These are phyloP conservation scores for Suhomyces kilbournensis DNA, from an alignment of 805 yeast genomes.

Conservation along the genomic window DNA sequence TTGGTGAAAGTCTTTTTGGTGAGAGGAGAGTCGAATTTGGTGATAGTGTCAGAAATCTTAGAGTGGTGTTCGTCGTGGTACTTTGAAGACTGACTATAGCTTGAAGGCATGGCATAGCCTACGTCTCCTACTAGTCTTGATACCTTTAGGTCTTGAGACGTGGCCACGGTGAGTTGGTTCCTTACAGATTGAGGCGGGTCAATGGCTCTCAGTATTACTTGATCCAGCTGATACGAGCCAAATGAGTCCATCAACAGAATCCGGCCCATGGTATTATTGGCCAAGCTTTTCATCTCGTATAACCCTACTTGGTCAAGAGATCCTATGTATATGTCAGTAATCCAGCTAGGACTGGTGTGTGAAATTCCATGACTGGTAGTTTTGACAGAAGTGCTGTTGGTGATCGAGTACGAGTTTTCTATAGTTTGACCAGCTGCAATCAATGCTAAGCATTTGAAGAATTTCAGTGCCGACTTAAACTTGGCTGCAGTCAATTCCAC, in stretches of 20 bases:
- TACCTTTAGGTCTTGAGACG: constrained; percentile 33
- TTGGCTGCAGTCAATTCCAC: constrained; percentile 27
- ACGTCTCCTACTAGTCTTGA: constrained; percentile 27
- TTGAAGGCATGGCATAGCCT: constrained; percentile 33
- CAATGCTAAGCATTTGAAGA: constrained; percentile 26
- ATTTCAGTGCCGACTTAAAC: constrained; percentile 23
- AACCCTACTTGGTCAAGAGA: constrained; percentile 42
- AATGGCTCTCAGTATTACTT: background rate
- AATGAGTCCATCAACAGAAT: constrained; percentile 31
- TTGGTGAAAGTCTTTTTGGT: constrained; percentile 37
- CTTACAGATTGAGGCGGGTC: background rate
- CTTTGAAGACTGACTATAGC: constrained; percentile 21
- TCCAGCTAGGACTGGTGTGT: constrained; percentile 19
- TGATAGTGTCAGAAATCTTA: constrained; percentile 32
- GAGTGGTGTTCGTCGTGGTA: constrained; percentile 20
- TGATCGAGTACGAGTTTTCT: constrained; percentile 15
- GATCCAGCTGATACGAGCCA: constrained; percentile 18
- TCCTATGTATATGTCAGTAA: constrained; percentile 32
- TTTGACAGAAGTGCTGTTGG: constrained; percentile 15
- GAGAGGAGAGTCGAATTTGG: constrained; percentile 29
- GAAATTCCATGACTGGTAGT: constrained; percentile 15
- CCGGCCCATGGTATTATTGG: constrained; percentile 31
- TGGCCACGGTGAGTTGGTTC: constrained; percentile 23
- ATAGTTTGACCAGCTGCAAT: constrained; percentile 28
- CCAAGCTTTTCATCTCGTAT: constrained; percentile 39